Evolutionary conservation across 148 eudicot species (phyloP).

Genomic region (Rheum nobile): DNA sequence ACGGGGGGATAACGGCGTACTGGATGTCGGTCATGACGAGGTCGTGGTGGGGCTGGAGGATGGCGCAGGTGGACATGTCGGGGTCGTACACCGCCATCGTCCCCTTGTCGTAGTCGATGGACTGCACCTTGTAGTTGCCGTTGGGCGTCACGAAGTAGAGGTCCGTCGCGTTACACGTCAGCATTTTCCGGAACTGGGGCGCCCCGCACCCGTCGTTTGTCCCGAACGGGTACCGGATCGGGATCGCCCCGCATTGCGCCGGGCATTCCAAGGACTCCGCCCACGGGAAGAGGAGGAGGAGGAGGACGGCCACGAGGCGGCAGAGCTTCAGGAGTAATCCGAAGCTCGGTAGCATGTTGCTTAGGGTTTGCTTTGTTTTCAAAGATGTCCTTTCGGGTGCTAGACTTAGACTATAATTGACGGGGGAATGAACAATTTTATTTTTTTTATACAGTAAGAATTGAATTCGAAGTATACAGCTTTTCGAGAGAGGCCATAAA

Average conservation of each 20-base stretch:
- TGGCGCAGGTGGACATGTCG: constrained; percentile 88
- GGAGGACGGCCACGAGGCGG: constrained; percentile 5
- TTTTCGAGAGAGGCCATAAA: no score
- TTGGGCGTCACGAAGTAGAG: constrained; percentile 73
- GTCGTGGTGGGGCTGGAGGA: constrained; percentile 85
- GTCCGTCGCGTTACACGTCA: constrained; percentile 51
- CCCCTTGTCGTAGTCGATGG: constrained; percentile 55
- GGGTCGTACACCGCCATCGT: constrained; percentile 63
- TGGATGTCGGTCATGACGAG: constrained; percentile 53
- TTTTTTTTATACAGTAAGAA: no score
- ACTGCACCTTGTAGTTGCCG: constrained; percentile 77
- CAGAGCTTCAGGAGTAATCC: neutral
- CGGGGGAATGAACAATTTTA: no score
- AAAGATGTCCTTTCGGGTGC: neutral
- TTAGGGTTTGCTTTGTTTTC: neutral
- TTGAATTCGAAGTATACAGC: no score
- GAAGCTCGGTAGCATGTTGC: neutral
- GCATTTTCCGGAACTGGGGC: constrained; percentile 58
- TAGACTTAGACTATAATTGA: no score
- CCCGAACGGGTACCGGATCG: constrained; percentile 68
- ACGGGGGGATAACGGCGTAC: constrained; percentile 60
- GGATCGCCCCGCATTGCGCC: constrained; percentile 48
- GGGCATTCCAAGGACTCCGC: constrained; percentile 30
- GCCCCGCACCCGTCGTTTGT: constrained; percentile 89
- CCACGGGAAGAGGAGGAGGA: constrained; percentile 6